Conservation (phyloP, 2,329 filamentous ascomycete genomes). For the Exophiala mesophila region DNA sequence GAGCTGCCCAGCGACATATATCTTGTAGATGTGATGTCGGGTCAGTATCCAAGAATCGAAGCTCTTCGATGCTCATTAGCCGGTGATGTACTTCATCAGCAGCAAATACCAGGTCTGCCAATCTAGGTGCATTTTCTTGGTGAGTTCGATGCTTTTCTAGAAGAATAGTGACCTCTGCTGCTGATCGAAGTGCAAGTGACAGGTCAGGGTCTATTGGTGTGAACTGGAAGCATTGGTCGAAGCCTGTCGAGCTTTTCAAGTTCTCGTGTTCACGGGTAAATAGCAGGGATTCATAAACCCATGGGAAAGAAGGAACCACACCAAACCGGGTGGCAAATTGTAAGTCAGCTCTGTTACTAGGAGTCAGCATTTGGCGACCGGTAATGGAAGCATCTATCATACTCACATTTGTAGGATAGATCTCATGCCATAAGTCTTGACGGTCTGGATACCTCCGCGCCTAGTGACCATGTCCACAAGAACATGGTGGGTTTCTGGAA, state of each 20-base stretch:
- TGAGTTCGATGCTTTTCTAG: slow-evolving; percentile 12
- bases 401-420: slow-evolving; percentile 14
- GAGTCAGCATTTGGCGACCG: not conserved
- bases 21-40: slow-evolving; percentile 1
- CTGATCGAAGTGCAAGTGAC: slow-evolving; percentile 1
- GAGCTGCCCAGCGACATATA: slow-evolving; percentile 9
- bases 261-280: no score
- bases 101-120: slow-evolving; percentile 6
- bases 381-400: not conserved
- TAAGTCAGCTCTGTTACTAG: slow-evolving; percentile 9
- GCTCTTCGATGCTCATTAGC: slow-evolving; percentile 1
- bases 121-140: slow-evolving; percentile 2
- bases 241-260: no score
- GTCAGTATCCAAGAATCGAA: not conserved
- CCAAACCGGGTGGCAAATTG: slow-evolving; percentile 6
- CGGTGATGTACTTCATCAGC: slow-evolving; percentile 13
- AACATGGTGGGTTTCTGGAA: slow-evolving; percentile 7
- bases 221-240: no score
- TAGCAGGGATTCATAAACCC: not conserved
- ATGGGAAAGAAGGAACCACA: slow-evolving; percentile 7
- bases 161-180: slow-evolving; percentile 10
- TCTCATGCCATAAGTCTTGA: slow-evolving; percentile 7
- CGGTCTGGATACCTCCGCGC: slow-evolving; percentile 8
- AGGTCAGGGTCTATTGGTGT: slow-evolving; percentile 7
- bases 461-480: slow-evolving; percentile 5